These are phyloP conservation scores for Chytriomyces confervae DNA, from an alignment of 192 early-diverging fungal species.

Conservation along the genomic window DNA sequence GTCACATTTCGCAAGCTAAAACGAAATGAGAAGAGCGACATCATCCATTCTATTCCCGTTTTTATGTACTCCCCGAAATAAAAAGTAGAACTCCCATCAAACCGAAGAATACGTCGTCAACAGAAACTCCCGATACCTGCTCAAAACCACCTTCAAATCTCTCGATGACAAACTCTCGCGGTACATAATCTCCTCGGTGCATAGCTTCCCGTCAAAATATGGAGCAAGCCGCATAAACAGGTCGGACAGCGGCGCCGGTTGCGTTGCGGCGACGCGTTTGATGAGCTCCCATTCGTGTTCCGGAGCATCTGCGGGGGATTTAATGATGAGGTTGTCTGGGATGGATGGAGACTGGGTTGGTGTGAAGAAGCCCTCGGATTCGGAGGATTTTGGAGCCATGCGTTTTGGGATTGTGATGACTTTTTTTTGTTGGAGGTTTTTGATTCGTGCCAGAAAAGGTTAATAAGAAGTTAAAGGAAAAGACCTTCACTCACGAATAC, in stretches of 20 bases:
- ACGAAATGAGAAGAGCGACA: too few species aligned
- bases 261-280: slow-evolving; percentile 53
- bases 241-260: slow-evolving; percentile 58
- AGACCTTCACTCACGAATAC: background rate
- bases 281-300: slow-evolving; percentile 60
- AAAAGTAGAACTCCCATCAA: background rate
- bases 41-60: too few species aligned
- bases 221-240: slow-evolving; percentile 70
- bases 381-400: background rate
- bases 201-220: slow-evolving; percentile 79
- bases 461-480: background rate
- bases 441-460: background rate
- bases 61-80: background rate
- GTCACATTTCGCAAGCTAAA: too few species aligned
- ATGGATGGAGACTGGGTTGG: background rate
- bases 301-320: slow-evolving; percentile 2
- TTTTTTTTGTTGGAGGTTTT: background rate
- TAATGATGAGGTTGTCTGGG: slow-evolving; percentile 17
- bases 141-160: slow-evolving; percentile 46
- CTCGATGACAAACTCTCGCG: slow-evolving; percentile 61
- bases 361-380: slow-evolving; percentile 7
- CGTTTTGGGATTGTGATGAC: slow-evolving; percentile 21
- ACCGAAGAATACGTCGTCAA: slow-evolving; percentile 33
- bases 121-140: slow-evolving; percentile 45
- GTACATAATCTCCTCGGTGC: slow-evolving; percentile 81